Conservation (phyloP, 768 basidiomycete species). For the Macrolepiota albuminosa region DNA sequence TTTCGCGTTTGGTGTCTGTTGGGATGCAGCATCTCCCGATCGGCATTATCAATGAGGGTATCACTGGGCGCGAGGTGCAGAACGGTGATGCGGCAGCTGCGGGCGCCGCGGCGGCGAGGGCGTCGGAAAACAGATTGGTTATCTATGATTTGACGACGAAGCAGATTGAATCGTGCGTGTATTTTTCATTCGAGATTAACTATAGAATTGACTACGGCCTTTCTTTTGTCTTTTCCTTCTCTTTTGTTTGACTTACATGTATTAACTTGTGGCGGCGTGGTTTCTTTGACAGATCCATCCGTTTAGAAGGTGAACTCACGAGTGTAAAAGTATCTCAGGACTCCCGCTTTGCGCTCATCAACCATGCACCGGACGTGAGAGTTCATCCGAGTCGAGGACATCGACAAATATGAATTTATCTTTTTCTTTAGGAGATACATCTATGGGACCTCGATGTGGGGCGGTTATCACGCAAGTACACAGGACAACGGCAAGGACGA, state of each 20-base stretch:
- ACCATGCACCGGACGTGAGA: conserved; percentile 81
- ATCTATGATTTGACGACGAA: conserved; percentile 73
- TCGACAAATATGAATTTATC: conserved; percentile 12
- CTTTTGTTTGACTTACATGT: background rate
- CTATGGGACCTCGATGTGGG: conserved; percentile 76
- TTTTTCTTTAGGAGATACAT: conserved; percentile 71
- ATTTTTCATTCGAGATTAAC: background rate
- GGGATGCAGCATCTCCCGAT: conserved; percentile 41
- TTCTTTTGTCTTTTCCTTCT: background rate
- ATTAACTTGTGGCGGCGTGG: conserved; percentile 6
- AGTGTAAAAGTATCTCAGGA: conserved; percentile 84
- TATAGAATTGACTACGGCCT: background rate
- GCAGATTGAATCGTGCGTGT: conserved; percentile 60
- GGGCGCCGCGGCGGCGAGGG: conserved; percentile 27
- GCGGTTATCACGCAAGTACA: conserved; percentile 72
- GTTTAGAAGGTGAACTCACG: conserved; percentile 75
- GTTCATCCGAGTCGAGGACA: conserved; percentile 5
- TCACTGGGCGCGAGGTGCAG: conserved; percentile 13
- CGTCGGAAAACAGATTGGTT: conserved; percentile 59
- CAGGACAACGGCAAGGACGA: conserved; percentile 77
- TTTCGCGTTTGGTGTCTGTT: conserved; percentile 77
- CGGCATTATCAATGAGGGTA: conserved; percentile 17
- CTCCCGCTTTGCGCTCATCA: conserved; percentile 83
- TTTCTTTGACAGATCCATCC: conserved; percentile 45
- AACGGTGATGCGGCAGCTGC: conserved; percentile 15